Percentiles rank a stretch among this genome's conserved stretches.
These are phyloP conservation scores for Acacia pycnantha DNA, from an alignment of 331 rosid species.

Conservation along the genomic window DNA sequence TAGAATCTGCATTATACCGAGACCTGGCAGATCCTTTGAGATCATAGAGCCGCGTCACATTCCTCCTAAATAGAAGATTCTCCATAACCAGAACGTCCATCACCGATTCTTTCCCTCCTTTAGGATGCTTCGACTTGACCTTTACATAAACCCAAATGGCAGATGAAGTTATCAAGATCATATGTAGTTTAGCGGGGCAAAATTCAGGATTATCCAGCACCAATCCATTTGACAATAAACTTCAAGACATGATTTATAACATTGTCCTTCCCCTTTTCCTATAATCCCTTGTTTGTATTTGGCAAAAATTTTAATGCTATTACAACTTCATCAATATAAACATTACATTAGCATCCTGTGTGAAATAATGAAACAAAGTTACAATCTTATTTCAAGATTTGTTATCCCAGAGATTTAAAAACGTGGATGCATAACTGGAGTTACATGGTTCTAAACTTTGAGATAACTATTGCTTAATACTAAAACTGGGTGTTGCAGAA, in stretches of 20 bases:
- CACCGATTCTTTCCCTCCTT: conserved; percentile 86
- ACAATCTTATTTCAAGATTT: no score
- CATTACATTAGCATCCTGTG: no score
- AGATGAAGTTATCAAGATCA: neutral
- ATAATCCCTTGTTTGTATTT: neutral
- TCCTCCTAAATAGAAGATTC: conserved; percentile 86
- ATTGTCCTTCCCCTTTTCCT: neutral
- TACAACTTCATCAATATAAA: no score
- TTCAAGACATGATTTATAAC: neutral
- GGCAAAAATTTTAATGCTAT: no score
- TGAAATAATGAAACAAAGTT: no score
- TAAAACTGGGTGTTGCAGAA: no score
- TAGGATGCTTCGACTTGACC: conserved; percentile 81
- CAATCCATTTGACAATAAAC: neutral
- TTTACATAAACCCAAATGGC: conserved; percentile 41
- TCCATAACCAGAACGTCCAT: conserved; percentile 97
- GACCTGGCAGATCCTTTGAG: conserved; percentile 95
- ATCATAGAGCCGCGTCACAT: conserved; percentile 77
- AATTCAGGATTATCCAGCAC: neutral
- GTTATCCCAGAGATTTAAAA: no score
- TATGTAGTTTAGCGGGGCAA: neutral
- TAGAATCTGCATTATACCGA: conserved; percentile 83
- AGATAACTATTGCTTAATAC: no score
- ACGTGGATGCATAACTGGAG: no score
- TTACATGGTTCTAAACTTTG: no score